Evolutionary conservation across 352 stramenopile genomes (phyloP), one percentile per base, ranked within the genome.

Genomic region (Phytophthora uliginosa): DNA sequence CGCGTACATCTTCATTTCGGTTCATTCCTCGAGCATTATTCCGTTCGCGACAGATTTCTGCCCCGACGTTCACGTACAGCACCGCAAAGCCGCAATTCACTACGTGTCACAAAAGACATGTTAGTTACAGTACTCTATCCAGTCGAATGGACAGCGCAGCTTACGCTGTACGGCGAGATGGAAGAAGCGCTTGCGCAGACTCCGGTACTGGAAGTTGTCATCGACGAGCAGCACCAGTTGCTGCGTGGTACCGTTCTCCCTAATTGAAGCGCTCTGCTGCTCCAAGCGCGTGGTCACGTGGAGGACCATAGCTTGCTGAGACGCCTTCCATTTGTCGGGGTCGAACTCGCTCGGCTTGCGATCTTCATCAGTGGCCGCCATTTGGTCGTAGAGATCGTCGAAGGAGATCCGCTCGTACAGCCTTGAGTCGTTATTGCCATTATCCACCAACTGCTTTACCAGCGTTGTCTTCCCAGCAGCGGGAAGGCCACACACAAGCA

Each of bases 381-480:
- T 22, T 61, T 77, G 58, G n/a, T 68, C 54, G 42, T 88, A 91
- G 7, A 92, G 56, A 17, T 92, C 84, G 40, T 93, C 85, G 51
- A 95, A 92, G 54, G 77, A 86, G 42, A 95, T 64, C 3, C 69
- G 45, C 51, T 90, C 72, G 31, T 72, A 85, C 24, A 64, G 20
- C 28, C 47, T 69, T 33, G 42, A 58, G 2, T 1, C 10, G 2
- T 26, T 68, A 18, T 1, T 66, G 18, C 28, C 3, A 7, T 10
- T 66, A 13, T 42, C 61, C 10, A 73, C 61, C 28, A 89, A 63
- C 15, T 59, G 31, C 42, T 74, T 77, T n/a, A 59, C 81, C 8
- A 95, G 74, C 45, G 79, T 91, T 55, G 85, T 90, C 75, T 95
- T 95, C 15, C 88, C 84, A 20, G 88, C 84, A 17, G 81, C 88